Evolutionary conservation across 371 early-diverging fungal genomes (phyloP).

Genomic region (Lichtheimia ornata): DNA sequence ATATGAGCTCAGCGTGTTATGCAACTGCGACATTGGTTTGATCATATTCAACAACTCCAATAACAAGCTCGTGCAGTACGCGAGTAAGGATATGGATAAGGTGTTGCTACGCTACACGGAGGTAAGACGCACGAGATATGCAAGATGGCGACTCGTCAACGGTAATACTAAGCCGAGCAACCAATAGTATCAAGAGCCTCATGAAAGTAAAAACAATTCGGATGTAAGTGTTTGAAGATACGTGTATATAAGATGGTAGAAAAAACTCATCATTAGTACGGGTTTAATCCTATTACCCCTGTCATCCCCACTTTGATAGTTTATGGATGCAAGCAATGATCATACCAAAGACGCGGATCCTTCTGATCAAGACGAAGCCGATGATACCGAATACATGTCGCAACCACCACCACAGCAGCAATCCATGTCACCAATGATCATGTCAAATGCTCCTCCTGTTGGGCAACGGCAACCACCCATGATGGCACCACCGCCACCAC

Average conservation of each 20-base stretch:
- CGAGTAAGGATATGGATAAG: constrained; percentile 89
- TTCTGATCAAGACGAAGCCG: constrained; percentile 14
- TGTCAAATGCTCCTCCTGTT: background rate
- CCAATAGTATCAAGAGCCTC: constrained; percentile 63
- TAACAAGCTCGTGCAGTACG: constrained; percentile 91
- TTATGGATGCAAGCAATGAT: constrained; percentile 10
- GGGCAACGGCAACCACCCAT: background rate
- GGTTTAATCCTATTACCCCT: too few relatives aligned
- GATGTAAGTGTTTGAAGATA: constrained; percentile 45
- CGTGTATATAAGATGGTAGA: background rate
- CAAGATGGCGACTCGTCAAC: background rate
- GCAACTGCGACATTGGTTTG: constrained; percentile 95
- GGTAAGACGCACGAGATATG: constrained; percentile 30
- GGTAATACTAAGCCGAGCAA: background rate
- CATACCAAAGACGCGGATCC: constrained; percentile 14
- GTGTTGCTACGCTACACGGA: constrained; percentile 91
- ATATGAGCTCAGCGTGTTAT: constrained; percentile 95
- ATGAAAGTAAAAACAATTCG: constrained; percentile 63
- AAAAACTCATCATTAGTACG: too few relatives aligned
- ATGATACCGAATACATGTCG: constrained; percentile 10
- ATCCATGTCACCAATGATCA: constrained; percentile 6
- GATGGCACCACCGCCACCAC: constrained; percentile 8
- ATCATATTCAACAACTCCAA: constrained; percentile 88
- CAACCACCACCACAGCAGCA: constrained; percentile 18
- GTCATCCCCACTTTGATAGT: constrained; percentile 3